These are phyloP conservation scores for Secale cereale DNA, from an alignment of 176 grass and related monocot genomes.

Conservation along the genomic window DNA sequence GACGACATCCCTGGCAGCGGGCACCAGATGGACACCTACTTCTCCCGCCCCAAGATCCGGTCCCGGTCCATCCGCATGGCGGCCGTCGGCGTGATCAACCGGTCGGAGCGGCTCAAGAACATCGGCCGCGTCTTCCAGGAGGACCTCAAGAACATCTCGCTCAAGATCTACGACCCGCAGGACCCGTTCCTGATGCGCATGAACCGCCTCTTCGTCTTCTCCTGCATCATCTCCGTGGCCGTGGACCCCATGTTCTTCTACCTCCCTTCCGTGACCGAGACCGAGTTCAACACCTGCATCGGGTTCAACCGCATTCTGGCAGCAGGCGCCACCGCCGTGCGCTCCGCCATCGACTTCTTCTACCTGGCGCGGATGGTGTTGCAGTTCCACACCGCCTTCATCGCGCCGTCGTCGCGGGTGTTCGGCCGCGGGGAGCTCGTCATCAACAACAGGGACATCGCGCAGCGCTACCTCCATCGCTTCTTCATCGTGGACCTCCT, in stretches of 20 bases:
- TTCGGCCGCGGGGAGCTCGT: slow-evolving; percentile 94
- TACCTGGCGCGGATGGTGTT: slow-evolving; percentile 69
- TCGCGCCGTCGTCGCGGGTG: slow-evolving; percentile 83
- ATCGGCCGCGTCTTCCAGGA: slow-evolving; percentile 73
- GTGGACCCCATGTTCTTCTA: slow-evolving; percentile 89
- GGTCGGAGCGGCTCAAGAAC: slow-evolving; percentile 54
- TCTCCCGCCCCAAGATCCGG: slow-evolving; percentile 36
- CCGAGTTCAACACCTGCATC: slow-evolving; percentile 48
- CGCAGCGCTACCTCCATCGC: slow-evolving; percentile 45
- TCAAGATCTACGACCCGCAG: slow-evolving; percentile 81
- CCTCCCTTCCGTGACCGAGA: slow-evolving; percentile 44
- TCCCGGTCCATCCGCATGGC: slow-evolving; percentile 47
- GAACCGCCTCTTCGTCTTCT: slow-evolving; percentile 62
- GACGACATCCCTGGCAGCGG: slow-evolving; percentile 30
- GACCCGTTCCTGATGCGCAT: slow-evolving; percentile 67
- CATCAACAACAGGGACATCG: slow-evolving; percentile 55
- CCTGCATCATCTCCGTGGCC: slow-evolving; percentile 65
- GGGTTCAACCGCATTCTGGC: slow-evolving; percentile 58
- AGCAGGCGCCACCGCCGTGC: slow-evolving; percentile 32
- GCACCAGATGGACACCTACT: slow-evolving; percentile 56
- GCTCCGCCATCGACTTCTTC: slow-evolving; percentile 63
- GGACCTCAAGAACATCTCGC: slow-evolving; percentile 52
- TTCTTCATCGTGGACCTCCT: slow-evolving; percentile 78
- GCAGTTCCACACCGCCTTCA: slow-evolving; percentile 82
- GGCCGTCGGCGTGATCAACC: slow-evolving; percentile 43